Base-by-base conservation (phyloP, 2,329 filamentous ascomycete genomes). In the Claviceps capensis region DNA sequence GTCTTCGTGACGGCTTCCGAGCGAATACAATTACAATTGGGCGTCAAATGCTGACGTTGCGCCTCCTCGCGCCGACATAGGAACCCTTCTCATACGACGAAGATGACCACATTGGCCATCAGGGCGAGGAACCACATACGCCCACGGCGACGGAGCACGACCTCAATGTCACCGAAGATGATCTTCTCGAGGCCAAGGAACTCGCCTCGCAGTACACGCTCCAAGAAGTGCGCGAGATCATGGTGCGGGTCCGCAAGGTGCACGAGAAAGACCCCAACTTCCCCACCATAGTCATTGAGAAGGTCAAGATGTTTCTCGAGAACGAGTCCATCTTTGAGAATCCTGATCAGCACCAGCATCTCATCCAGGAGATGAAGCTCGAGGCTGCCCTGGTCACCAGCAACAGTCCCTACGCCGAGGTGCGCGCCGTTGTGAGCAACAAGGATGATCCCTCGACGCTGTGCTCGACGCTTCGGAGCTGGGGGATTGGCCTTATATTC, bases 361-460 rank as follows among this genome's bases (percentile, higher is more conserved):
- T 76, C 22, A 74, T 78, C 47, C 67, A 71, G 50, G 72, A 76
- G 62, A 77, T 78, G 72, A 78, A 76, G 60, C 65, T 77, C 22
- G 74, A 78, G 61, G 72, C 74, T 1, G 74, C 74, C 3, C 66
- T 78, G 52, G 75, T 78, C 55, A 75, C 70, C 47, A 74, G 74
- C 57, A 74, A 78, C 60, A 78, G 74, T 46, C 77, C 77, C 2
- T 81, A 79, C 57, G 71, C 77, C 53, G 76, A 79, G 60, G 75
- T 78, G 26, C 73, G 76, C 49, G 73, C 76, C 38, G 75, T 78
- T 2, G 75, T 78, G 17, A 72, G 74, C 60, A 78, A 79, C 58
- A 74, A 76, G 50, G 78, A 81, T 59, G 71, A 77, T 51, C 67
- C 70, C 1, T 62, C 56, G 4, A 65, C 69, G 5, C 76, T 75